Conservation (phyloP, 768 basidiomycete species). For the Tremella yokohamensis region DNA sequence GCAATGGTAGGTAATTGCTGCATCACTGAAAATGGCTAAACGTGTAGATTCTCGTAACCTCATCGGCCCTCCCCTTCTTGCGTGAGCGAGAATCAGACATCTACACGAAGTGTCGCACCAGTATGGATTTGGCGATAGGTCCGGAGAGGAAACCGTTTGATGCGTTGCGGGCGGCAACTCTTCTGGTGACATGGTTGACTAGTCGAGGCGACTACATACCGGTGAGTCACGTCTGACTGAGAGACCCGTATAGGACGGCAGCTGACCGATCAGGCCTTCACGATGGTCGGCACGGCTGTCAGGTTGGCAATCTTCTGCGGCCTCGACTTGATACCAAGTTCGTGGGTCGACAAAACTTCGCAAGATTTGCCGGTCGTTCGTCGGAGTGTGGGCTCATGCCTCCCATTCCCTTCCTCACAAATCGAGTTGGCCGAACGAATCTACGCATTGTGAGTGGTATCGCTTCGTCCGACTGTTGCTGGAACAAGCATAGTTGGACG, state of each 20-base stretch:
- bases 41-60: slow-evolving; percentile 20
- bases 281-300: neutral
- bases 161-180: slow-evolving; percentile 23
- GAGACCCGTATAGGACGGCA: neutral
- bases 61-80: slow-evolving; percentile 12
- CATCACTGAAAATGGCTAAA: neutral
- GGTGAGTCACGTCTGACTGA: slow-evolving; percentile 5
- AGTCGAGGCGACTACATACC: slow-evolving; percentile 9
- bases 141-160: slow-evolving; percentile 11
- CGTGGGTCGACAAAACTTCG: neutral
- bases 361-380: neutral
- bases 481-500: slow-evolving; percentile 15
- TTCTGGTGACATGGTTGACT: slow-evolving; percentile 18
- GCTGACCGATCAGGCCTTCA: neutral
- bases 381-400: neutral
- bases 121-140: slow-evolving; percentile 16
- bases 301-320: slow-evolving; percentile 19
- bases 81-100: slow-evolving; percentile 12
- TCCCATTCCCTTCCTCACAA: neutral
- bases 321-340: slow-evolving; percentile 14
- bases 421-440: slow-evolving; percentile 27
- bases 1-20: slow-evolving; percentile 15
- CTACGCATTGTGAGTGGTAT: slow-evolving; percentile 25
- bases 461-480: neutral
- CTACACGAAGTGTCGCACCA: slow-evolving; percentile 5